Evolutionary conservation across 495 filamentous ascomycete species (phyloP).

Genomic region (Corynascus novoguineensis): DNA sequence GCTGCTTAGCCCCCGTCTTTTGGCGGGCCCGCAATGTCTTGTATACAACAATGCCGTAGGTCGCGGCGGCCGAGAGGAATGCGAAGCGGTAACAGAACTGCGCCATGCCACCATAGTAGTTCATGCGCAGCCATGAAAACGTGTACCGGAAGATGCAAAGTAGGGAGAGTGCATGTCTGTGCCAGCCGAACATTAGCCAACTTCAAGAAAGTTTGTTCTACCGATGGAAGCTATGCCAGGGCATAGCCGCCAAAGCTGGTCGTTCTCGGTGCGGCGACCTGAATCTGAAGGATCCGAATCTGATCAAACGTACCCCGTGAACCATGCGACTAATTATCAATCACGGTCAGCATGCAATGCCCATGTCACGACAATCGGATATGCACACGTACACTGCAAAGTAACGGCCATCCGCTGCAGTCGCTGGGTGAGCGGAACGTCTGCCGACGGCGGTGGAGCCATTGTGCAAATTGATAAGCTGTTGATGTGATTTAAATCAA

Average conservation of each 20-base stretch:
- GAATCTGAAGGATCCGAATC: not conserved
- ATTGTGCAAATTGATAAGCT: too few relatives aligned
- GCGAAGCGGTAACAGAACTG: conserved; percentile 79
- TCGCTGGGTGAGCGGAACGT: conserved; percentile 66
- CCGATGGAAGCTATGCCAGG: too few relatives aligned
- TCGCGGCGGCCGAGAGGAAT: conserved; percentile 80
- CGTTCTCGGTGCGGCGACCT: not conserved
- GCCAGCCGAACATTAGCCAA: conserved; percentile 2
- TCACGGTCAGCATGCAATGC: conserved; percentile 23
- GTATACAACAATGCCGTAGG: conserved; percentile 99
- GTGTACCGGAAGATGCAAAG: conserved; percentile 74
- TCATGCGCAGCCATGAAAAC: conserved; percentile 77
- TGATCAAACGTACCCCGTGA: conserved; percentile 68
- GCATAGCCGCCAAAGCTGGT: not conserved
- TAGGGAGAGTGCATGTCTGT: conserved; percentile 76
- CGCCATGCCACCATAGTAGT: conserved; percentile 67
- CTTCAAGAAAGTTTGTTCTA: not conserved
- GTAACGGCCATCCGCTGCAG: conserved; percentile 74
- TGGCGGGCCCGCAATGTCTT: conserved; percentile 86
- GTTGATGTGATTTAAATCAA: not conserved
- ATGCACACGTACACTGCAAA: conserved; percentile 66
- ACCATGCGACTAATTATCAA: conserved; percentile 59
- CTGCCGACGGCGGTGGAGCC: conserved; percentile 73
- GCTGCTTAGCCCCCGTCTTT: conserved; percentile 54
- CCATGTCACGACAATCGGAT: not conserved